Percentiles rank a stretch among this genome's conserved stretches.
Conservation (phyloP, 495 filamentous ascomycete genomes). For the Penicillium lividum region DNA sequence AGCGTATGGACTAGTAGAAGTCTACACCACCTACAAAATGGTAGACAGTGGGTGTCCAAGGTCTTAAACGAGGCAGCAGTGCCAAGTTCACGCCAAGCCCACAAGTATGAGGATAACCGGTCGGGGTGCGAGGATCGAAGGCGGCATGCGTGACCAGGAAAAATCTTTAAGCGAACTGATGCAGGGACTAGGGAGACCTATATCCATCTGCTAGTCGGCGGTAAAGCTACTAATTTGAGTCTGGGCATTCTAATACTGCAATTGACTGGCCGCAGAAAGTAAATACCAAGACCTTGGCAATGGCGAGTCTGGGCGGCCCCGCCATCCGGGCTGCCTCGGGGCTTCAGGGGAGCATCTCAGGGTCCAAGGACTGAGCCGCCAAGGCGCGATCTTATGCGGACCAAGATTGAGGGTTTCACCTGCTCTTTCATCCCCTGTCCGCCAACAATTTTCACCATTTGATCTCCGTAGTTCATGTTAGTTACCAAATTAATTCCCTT, state of each 20-base stretch:
- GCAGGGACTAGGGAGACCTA: not conserved
- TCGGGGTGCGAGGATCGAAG: too few species aligned
- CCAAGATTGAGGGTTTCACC: not conserved
- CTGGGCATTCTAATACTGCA: not conserved
- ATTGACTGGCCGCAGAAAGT: not conserved
- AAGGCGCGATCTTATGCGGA: not conserved
- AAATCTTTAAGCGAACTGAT: not conserved
- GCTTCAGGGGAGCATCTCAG: not conserved
- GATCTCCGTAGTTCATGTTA: too few species aligned
- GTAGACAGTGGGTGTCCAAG: too few species aligned
- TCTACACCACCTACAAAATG: too few species aligned
- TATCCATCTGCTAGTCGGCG: not conserved
- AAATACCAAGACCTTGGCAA: not conserved
- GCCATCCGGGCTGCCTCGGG: not conserved
- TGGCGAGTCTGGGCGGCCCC: not conserved
- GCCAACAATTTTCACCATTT: too few species aligned
- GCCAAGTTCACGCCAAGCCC: too few species aligned
- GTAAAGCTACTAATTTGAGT: not conserved
- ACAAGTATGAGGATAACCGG: too few species aligned
- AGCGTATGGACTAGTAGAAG: too few species aligned
- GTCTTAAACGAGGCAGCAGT: too few species aligned
- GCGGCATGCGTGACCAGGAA: not conserved
- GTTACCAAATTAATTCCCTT: too few species aligned
- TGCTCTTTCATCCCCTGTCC: too few species aligned
- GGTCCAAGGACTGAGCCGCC: not conserved